These are phyloP conservation scores for Halteria grandinella DNA, from an alignment of 73 alveolate genomes.

Conservation along the genomic window DNA sequence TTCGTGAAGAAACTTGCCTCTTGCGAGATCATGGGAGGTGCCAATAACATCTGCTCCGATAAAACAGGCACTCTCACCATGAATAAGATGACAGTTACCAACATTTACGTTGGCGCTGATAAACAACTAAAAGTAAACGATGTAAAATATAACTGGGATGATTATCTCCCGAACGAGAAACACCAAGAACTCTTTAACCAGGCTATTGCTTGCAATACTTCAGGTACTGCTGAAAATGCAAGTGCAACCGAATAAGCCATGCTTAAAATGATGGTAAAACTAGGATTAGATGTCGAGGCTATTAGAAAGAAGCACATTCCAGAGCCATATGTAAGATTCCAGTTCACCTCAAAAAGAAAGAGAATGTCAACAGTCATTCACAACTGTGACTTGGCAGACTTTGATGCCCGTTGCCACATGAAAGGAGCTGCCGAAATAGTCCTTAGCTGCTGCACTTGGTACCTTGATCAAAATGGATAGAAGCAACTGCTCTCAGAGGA, in stretches of 20 bases:
- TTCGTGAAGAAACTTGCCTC: conserved; percentile 94
- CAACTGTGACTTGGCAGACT: no score
- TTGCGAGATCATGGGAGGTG: conserved; percentile 99
- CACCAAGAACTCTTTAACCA: not conserved
- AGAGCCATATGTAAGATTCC: conserved; percentile 67
- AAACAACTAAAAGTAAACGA: conserved; percentile 49
- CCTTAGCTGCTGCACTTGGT: conserved; percentile 57
- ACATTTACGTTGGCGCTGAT: conserved; percentile 68
- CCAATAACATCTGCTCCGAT: conserved; percentile 95
- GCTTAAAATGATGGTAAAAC: conserved; percentile 3
- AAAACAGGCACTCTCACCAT: conserved; percentile 87
- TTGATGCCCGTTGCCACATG: conserved; percentile 64
- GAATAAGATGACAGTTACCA: conserved; percentile 81
- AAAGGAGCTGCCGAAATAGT: conserved; percentile 83
- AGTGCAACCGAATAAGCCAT: conserved; percentile 33
- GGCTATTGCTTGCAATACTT: conserved; percentile 15
- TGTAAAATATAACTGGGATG: conserved; percentile 64
- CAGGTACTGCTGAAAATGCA: conserved; percentile 17
- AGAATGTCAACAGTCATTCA: conserved; percentile 87
- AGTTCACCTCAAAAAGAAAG: conserved; percentile 85
- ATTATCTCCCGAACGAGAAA: no score
- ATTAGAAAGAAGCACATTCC: conserved; percentile 15
- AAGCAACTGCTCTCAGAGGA: not conserved
- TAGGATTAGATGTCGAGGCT: conserved; percentile 18
- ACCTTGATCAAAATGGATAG: conserved; percentile 16